Evolutionary conservation across 176 grass and related monocot genomes (phyloP), one percentile per base, ranked within the genome.

Genomic region (Otatea glauca): DNA sequence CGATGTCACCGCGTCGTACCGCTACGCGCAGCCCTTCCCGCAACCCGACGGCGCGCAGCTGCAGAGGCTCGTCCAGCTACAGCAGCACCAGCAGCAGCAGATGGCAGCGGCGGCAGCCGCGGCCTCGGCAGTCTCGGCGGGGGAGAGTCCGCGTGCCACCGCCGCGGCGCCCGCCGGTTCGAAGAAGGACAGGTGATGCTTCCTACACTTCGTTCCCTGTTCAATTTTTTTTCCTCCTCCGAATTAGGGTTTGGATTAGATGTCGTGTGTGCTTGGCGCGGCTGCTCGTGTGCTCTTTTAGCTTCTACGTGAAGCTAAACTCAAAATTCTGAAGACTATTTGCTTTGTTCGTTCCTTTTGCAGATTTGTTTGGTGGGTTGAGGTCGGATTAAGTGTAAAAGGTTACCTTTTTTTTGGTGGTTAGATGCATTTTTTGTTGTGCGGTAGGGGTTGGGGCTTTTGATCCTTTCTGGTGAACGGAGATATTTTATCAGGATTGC

Each of bases 61-160:
- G 58, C 90, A 88, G 88, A 82, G 87, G 82, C 83, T 89, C 8
- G 71, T 89, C 5, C 92, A 90, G 53, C 80, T 88, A 25, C 78
- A 74, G 7, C 82, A 80, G 35, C 76, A 84, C 5, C 90, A 78
- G 3, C 76, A 84, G 15, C 80, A 86, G 51, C 82, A 84, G 76
- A 29, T 68, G 72, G 65, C 78, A 14, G 63, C 63, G 3, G 75
- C 68, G 0, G 86, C 62, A 7, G 39, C 78, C 1, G 64, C 75
- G 47, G 84, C 76, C 0, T 58, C 84, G 24, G 86, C 68, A 7
- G 61, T 82, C 50, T 32, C 83, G 4, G 59, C 63, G 1, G 84
- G 5, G 25, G 90, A 88, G 82, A 89, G 82, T 14, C 90, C 88
- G 27, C 90, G 86, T 34, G 87, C 67, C 17, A 53, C 53, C 10